Percentiles rank a stretch among this genome's conserved stretches.
These are phyloP conservation scores for Aspergillus texensis DNA, from an alignment of 2,329 filamentous ascomycete genomes.

Conservation along the genomic window DNA sequence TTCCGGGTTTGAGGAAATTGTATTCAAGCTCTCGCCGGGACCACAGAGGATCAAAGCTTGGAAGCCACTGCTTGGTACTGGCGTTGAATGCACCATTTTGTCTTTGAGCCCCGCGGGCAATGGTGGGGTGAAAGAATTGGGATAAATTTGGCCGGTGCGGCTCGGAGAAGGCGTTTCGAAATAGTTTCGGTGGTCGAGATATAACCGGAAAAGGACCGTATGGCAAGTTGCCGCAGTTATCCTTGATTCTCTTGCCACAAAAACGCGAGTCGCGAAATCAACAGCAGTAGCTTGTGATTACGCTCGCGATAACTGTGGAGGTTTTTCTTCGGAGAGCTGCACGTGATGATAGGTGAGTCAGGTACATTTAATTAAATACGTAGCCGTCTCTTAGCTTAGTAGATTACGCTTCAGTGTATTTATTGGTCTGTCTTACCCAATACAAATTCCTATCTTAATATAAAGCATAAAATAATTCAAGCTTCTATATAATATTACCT, in stretches of 20 bases:
- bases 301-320: constrained; percentile 3
- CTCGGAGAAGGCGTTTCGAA: neutral
- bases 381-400: too few relatives aligned
- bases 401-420: too few relatives aligned
- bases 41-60: constrained; percentile 52
- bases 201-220: neutral
- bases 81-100: constrained; percentile 12
- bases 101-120: constrained; percentile 10
- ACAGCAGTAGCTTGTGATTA: neutral
- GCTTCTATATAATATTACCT: too few relatives aligned
- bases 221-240: neutral
- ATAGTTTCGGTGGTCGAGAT: neutral
- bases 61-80: constrained; percentile 36
- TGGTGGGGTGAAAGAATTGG: constrained; percentile 4
- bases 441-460: too few relatives aligned
- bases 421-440: too few relatives aligned
- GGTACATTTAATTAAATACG: neutral
- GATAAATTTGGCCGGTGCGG: neutral
- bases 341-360: constrained; percentile 8
- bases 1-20: constrained; percentile 51
- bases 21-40: constrained; percentile 51
- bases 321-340: constrained; percentile 7
- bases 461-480: too few relatives aligned
- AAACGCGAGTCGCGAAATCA: neutral
- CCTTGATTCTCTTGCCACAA: neutral